Evolutionary conservation across 2,329 filamentous ascomycete species (phyloP).

Genomic region (Fusarium sp.): DNA sequence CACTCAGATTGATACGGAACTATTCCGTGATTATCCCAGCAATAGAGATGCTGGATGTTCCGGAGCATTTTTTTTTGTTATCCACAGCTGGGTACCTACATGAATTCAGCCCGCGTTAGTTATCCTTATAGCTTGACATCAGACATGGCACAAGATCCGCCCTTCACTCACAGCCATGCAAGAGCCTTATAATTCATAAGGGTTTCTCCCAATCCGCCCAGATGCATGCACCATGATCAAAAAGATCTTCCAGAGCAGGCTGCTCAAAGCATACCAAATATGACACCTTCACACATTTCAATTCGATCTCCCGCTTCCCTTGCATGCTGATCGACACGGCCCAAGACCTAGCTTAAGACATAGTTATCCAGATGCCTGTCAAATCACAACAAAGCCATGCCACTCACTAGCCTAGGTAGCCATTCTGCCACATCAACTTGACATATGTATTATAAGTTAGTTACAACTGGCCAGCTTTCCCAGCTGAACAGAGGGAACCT

Average conservation of each 20-base stretch:
- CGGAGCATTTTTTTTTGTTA: neutral
- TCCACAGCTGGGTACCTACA: neutral
- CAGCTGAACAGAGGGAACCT: slow-evolving; percentile 7
- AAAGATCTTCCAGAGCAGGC: neutral
- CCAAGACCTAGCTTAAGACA: slow-evolving; percentile 13
- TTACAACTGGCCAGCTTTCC: neutral
- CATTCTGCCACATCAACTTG: neutral
- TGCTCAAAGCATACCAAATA: slow-evolving; percentile 4
- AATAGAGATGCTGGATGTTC: neutral
- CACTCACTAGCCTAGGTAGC: neutral
- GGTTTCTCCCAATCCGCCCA: neutral
- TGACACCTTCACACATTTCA: slow-evolving; percentile 3
- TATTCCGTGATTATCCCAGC: neutral
- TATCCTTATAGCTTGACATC: neutral
- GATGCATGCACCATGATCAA: neutral
- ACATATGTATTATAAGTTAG: neutral
- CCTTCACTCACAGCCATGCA: neutral
- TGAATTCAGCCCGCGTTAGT: neutral
- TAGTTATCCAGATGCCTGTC: neutral
- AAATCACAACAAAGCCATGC: slow-evolving; percentile 23
- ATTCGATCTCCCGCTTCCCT: slow-evolving; percentile 16
- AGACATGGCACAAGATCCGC: neutral
- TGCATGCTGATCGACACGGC: slow-evolving; percentile 29
- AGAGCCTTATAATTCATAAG: neutral
- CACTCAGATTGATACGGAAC: neutral